Evolutionary conservation across 2,329 filamentous ascomycete species (phyloP).

Genomic region (Aulographum hederae): DNA sequence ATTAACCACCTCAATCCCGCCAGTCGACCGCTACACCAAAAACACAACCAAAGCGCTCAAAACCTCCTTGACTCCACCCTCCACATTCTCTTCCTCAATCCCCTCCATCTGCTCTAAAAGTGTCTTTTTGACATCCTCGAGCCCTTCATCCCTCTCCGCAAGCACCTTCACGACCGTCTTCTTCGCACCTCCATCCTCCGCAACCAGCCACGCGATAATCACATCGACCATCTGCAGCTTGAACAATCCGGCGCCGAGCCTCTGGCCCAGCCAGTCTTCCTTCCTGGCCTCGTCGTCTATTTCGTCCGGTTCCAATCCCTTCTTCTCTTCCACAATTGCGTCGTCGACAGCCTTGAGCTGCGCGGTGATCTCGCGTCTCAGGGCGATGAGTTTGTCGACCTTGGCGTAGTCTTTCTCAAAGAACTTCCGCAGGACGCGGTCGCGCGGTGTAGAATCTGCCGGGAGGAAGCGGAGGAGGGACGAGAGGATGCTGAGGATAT

Average conservation of each 20-base stretch:
- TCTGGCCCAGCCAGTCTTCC: slow-evolving; percentile 52
- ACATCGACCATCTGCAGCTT: slow-evolving; percentile 70
- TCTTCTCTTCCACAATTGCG: slow-evolving; percentile 40
- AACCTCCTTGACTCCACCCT: slow-evolving; percentile 40
- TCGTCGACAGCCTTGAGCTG: slow-evolving; percentile 44
- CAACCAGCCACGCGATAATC: slow-evolving; percentile 75
- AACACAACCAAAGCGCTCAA: slow-evolving; percentile 38
- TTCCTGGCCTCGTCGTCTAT: too few species aligned
- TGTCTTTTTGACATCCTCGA: slow-evolving; percentile 45
- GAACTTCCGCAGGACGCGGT: slow-evolving; percentile 81
- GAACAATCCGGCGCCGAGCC: slow-evolving; percentile 72
- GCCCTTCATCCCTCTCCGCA: slow-evolving; percentile 46
- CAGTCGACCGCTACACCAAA: too few species aligned
- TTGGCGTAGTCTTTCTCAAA: slow-evolving; percentile 91
- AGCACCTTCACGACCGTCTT: slow-evolving; percentile 45
- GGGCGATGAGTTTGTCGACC: slow-evolving; percentile 48
- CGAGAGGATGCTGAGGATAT: slow-evolving; percentile 70
- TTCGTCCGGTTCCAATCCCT: slow-evolving; percentile 36
- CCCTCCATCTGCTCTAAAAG: slow-evolving; percentile 50
- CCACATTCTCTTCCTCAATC: slow-evolving; percentile 33
- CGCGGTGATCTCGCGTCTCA: slow-evolving; percentile 53
- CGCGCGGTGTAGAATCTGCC: slow-evolving; percentile 57
- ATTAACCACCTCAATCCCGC: too few species aligned
- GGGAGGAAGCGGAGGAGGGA: slow-evolving; percentile 67
- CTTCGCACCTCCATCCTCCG: slow-evolving; percentile 66